Evolutionary conservation across 2,329 filamentous ascomycete species (phyloP).

Genomic region (Dactylonectria macrodidyma): DNA sequence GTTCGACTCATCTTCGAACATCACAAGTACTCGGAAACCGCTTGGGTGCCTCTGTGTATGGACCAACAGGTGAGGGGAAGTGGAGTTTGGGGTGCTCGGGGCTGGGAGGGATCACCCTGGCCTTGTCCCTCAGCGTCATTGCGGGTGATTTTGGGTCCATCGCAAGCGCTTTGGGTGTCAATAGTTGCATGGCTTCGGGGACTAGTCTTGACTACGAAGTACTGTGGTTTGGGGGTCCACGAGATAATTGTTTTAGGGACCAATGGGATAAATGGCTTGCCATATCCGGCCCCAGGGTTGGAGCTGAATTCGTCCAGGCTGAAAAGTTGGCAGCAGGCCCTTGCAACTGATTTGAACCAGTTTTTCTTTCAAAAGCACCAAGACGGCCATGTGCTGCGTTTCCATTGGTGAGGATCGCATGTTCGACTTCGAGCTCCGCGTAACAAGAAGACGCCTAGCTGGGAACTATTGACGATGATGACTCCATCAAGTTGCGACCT

Average conservation of each 20-base stretch:
- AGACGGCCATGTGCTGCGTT: not conserved
- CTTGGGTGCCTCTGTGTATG: conserved; percentile 10
- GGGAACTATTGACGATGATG: not conserved
- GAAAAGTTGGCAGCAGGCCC: not conserved
- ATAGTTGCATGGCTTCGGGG: conserved; percentile 17
- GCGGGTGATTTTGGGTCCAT: conserved; percentile 28
- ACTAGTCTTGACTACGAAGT: not conserved
- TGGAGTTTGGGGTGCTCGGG: conserved; percentile 40
- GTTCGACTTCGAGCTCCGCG: not conserved
- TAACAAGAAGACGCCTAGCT: not conserved
- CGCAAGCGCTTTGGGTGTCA: conserved; percentile 15
- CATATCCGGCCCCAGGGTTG: not conserved
- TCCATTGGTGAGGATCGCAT: not conserved
- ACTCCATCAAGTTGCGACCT: not conserved
- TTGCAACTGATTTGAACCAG: not conserved
- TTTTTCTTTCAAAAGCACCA: not conserved
- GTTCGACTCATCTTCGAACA: conserved; percentile 29
- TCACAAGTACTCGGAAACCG: conserved; percentile 5
- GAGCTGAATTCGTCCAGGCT: not conserved
- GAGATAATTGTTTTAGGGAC: not conserved
- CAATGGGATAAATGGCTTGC: not conserved
- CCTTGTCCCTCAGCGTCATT: conserved; percentile 40
- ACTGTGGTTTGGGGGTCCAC: too few species aligned
- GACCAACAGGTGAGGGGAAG: conserved; percentile 44
- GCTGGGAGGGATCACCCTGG: conserved; percentile 37